Conservation (phyloP, 352 stramenopile genomes). For the Lagenidium sp. region DNA sequence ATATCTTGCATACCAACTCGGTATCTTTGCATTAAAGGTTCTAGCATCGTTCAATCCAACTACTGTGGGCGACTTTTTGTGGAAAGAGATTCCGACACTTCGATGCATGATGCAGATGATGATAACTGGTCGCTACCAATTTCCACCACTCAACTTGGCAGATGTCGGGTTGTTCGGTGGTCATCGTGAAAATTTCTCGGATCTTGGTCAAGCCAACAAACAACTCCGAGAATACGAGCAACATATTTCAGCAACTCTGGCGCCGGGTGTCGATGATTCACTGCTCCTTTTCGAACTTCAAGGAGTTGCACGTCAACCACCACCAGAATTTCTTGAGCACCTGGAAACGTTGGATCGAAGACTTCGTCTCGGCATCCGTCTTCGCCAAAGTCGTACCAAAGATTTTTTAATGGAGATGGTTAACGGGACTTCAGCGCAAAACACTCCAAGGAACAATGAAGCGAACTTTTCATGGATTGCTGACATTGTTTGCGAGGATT, state of each 20-base stretch:
- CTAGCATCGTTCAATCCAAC: constrained; percentile 55
- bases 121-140: constrained; percentile 69
- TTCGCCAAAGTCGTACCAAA: constrained; percentile 64
- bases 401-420: constrained; percentile 89
- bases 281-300: constrained; percentile 69
- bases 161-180: constrained; percentile 56
- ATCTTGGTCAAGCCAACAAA: constrained; percentile 45
- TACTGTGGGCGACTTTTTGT: constrained; percentile 69
- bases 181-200: constrained; percentile 36
- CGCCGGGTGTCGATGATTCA: constrained; percentile 37
- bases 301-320: constrained; percentile 57
- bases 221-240: constrained; percentile 68
- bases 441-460: too few relatives aligned
- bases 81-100: constrained; percentile 63
- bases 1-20: too few relatives aligned
- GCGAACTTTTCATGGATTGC: constrained; percentile 80
- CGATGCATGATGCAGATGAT: constrained; percentile 81
- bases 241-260: constrained; percentile 37
- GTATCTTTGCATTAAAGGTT: constrained; percentile 22
- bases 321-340: constrained; percentile 65
- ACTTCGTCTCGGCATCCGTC: constrained; percentile 66
- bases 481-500: constrained; percentile 82
- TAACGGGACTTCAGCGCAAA: constrained; percentile 7
- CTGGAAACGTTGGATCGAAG: constrained; percentile 56
- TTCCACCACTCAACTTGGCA: constrained; percentile 39